Base-by-base conservation (phyloP, 2,329 filamentous ascomycete genomes). In the Penicillium olsonii region DNA sequence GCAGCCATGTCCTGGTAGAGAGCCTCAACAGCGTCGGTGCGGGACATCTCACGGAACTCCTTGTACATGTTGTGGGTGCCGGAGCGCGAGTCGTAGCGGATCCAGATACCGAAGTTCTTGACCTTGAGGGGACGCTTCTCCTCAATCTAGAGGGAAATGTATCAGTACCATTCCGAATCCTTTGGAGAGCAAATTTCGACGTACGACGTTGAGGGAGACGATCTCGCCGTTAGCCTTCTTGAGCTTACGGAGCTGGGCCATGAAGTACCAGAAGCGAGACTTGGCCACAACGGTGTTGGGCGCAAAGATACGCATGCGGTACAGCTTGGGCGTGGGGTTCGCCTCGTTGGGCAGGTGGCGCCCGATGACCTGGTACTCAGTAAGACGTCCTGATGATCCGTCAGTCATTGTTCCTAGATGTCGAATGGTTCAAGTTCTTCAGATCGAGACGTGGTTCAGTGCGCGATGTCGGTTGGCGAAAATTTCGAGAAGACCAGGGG, bases 51-150 rank as follows among this genome's bases (percentile, higher is more conserved):
- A 76, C 94, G 90, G 88, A 96, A 97, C 87, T 99, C 94, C 87
- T 97, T 97, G 90, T 99, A 99, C 94, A 99, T 99, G 88, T 99
- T 99, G 91, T 99, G 94, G 71, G 94, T 99, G 71, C 94, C 94
- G 70, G 94, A 97, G 79, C 94, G 92, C 59, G 95, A 99, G 83
- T 99, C 92, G 84, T 99, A 99, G 76, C 95, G 92, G 82, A 99
- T 87, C 95, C 95, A 99, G 86, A 99, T 87, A 78, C 94, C 94
- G 77, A 99, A 97, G 89, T 96, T 99, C 91, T 99, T 99, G 85
- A 99, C 92, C 85, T 96, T 96, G 74, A 92, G 83, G 71, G 94
- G 94, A 79, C 90, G 91, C 88, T 97, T 97, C 91, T 99, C 94
- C 81, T 85, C 80, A 83, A 99, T 95, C 92, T 96, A 64, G 53